Base-by-base conservation (phyloP, 2,329 filamentous ascomycete species). In the Apiospora rasikravindrae region DNA sequence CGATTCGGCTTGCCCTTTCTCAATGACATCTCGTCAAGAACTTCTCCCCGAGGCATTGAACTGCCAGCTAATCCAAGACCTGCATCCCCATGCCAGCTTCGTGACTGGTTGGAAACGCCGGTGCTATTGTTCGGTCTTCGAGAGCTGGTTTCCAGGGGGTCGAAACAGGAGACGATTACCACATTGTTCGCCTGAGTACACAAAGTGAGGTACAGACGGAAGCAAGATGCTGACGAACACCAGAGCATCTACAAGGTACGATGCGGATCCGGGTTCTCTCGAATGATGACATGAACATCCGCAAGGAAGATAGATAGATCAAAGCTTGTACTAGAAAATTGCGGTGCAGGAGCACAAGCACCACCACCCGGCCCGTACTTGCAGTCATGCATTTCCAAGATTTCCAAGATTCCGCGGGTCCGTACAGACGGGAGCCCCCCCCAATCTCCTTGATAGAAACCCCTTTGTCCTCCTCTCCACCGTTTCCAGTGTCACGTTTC, bases 41-140 rank as follows among this genome's bases (percentile, higher is more conserved):
- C 33, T 40, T 40, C 57, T 64, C 57, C 22, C 29, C 19, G 22
- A 13, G 33, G 33, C 10, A 64, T 40, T 40, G 33, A 22, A 13
- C 33, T 13, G 57, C 57, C 33, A 64, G 57, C 57, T 64, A 64
- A 64, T 24, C 57, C 57, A 64, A 64, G 57, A 64, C 57, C 57
- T 64, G 33, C 57, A 64, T 40, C 33, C 5, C 2, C 1, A 40
- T 40, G 1, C 19, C 19, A 40, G 33, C 57, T 40, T 33, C 57
- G 57, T 40, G n/a, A 64, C 57, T 64, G 57, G 57, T 40, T 33
- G 57, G 13, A 64, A 64, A 10, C 22, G 33, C 57, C 57, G 57
- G 11, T 37, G 33, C 57, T 33, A 29, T 64, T 37, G 33, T 64
- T 64, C 57, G 33, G 57, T n/a, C 19, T 64, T 64, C n/a, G 57